Percentiles rank a stretch among this genome's conserved stretches.
Evolutionary conservation across 2,329 filamentous ascomycete species (phyloP).

Genomic region (Sporothrix inflata): DNA sequence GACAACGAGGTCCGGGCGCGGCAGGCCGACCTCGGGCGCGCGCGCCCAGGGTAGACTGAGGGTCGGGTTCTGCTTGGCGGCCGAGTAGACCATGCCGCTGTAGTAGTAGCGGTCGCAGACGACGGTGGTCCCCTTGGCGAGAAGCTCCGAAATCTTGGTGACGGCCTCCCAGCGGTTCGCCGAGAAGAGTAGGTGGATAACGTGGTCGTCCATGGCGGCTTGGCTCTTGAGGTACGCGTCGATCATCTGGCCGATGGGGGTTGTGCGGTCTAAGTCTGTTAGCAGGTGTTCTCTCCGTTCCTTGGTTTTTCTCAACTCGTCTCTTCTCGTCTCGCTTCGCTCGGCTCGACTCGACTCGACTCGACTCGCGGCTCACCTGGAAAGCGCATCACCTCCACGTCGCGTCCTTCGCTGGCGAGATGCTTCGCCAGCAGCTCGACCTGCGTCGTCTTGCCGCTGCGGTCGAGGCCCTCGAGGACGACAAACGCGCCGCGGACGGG

Average conservation of each 20-base stretch:
- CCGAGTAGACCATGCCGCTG: slow-evolving; percentile 89
- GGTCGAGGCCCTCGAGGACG: slow-evolving; percentile 85
- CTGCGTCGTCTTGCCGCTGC: slow-evolving; percentile 91
- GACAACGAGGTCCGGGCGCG: slow-evolving; percentile 81
- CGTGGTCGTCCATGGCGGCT: slow-evolving; percentile 78
- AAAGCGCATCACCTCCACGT: slow-evolving; percentile 60
- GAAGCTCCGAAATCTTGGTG: slow-evolving; percentile 51
- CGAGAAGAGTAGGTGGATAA: slow-evolving; percentile 86
- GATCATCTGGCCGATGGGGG: slow-evolving; percentile 85
- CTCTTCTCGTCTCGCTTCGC: not conserved
- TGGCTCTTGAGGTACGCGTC: slow-evolving; percentile 76
- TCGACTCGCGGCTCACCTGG: slow-evolving; percentile 50
- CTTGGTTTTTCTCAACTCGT: not conserved
- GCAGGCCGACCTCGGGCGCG: slow-evolving; percentile 81
- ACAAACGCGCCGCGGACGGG: slow-evolving; percentile 70
- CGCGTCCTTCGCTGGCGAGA: slow-evolving; percentile 53
- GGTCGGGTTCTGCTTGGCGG: slow-evolving; percentile 76
- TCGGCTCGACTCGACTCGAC: not conserved
- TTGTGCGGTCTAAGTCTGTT: slow-evolving; percentile 70
- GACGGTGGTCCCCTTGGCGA: slow-evolving; percentile 71
- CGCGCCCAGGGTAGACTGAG: slow-evolving; percentile 80
- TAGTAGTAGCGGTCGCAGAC: slow-evolving; percentile 95
- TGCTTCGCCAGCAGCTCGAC: slow-evolving; percentile 68
- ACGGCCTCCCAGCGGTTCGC: slow-evolving; percentile 85
- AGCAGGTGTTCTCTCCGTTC: not conserved